A percentile compares a stretch with the other conserved stretches of the same genome.
Conservation (phyloP, 306 rosid species). For the Glycine soja region DNA sequence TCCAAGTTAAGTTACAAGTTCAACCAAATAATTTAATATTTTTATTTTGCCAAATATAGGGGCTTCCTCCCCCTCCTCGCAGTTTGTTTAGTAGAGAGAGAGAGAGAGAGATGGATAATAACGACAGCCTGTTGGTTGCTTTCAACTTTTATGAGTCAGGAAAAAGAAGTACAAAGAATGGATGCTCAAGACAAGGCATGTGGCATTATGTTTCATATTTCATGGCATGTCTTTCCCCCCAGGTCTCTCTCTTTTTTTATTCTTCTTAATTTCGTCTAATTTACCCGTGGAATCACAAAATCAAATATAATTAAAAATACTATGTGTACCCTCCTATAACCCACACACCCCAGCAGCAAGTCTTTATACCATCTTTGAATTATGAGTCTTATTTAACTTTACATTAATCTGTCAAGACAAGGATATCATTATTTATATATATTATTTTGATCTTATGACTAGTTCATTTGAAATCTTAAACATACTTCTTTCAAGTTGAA, state of each 20-base stretch:
- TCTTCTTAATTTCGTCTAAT: not conserved
- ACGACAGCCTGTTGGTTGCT: constrained; percentile 80
- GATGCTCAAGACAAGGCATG: constrained; percentile 79
- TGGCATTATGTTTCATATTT: constrained; percentile 89
- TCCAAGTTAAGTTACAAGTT: not conserved
- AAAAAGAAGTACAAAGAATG: constrained; percentile 66
- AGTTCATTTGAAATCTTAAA: too few species aligned
- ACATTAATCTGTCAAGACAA: too few species aligned
- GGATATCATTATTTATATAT: too few species aligned
- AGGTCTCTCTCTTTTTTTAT: constrained; percentile 15
- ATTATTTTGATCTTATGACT: too few species aligned
- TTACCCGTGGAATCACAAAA: too few species aligned
- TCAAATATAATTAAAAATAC: too few species aligned
- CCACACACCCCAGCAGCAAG: not conserved
- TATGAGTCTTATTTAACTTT: too few species aligned
- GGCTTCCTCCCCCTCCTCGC: not conserved
- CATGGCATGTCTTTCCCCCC: constrained; percentile 71
- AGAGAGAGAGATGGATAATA: constrained; percentile 36
- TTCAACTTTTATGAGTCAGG: constrained; percentile 64
- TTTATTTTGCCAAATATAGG: constrained; percentile 45
- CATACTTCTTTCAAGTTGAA: too few species aligned
- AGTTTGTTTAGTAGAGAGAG: constrained; percentile 35
- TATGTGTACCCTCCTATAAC: not conserved
- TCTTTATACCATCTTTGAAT: too few species aligned
- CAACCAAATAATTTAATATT: constrained; percentile 40